Conservation (phyloP, 768 basidiomycete genomes). For the Auricularia cornea region DNA sequence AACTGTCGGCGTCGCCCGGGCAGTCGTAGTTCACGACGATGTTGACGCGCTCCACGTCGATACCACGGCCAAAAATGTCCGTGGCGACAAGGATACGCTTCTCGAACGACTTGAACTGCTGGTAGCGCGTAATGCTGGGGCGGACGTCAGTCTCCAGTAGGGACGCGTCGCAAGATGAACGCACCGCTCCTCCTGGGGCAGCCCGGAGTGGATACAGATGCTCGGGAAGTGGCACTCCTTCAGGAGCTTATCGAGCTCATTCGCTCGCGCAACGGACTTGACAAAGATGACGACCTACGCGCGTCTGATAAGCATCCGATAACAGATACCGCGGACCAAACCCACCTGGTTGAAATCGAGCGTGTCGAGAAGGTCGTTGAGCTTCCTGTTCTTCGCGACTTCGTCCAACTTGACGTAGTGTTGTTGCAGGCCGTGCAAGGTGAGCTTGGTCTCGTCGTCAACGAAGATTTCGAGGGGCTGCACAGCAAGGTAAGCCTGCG, state of each 20-base stretch:
- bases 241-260: constrained; percentile 90
- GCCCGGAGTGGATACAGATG: constrained; percentile 92
- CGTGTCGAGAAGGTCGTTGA: constrained; percentile 91
- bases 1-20: constrained; percentile 94
- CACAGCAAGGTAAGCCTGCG: too few relatives aligned
- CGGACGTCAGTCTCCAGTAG: neutral
- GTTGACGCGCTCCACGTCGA: constrained; percentile 99
- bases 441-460: constrained; percentile 97
- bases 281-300: constrained; percentile 96
- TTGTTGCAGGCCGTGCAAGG: constrained; percentile 95
- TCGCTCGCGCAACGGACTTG: constrained; percentile 94
- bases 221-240: constrained; percentile 98
- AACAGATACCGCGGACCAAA: neutral
- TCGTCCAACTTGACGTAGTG: constrained; percentile 98
- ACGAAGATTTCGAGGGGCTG: constrained; percentile 99
- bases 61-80: constrained; percentile 98
- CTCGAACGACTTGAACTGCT: constrained; percentile 98
- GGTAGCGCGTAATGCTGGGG: constrained; percentile 82
- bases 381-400: constrained; percentile 88
- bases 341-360: constrained; percentile 96
- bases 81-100: constrained; percentile 98
- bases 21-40: constrained; percentile 99
- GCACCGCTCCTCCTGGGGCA: constrained; percentile 93
- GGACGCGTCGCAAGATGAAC: constrained; percentile 26
- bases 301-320: neutral